Conservation (phyloP, 2,329 filamentous ascomycete genomes). For the Penicillium sp. region DNA sequence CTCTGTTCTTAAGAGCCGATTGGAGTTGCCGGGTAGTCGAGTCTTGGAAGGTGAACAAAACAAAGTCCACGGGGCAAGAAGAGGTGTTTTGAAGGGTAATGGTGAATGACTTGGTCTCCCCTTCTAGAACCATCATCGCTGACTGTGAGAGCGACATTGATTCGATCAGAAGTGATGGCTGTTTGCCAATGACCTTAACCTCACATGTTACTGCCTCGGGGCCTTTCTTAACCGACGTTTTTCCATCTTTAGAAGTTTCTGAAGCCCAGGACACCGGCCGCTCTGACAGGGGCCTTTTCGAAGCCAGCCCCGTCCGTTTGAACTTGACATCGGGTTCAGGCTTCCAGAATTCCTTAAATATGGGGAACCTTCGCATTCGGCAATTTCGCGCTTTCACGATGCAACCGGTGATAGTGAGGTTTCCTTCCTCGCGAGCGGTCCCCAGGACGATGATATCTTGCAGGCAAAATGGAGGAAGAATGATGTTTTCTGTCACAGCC, state of each 20-base stretch:
- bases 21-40: conserved; percentile 79
- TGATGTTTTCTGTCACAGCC: conserved; percentile 62
- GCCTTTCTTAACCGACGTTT: conserved; percentile 33
- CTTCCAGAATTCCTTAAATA: conserved; percentile 76
- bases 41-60: conserved; percentile 87
- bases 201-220: conserved; percentile 43
- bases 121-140: conserved; percentile 89
- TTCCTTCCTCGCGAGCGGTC: conserved; percentile 65
- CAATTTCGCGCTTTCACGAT: conserved; percentile 79
- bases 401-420: conserved; percentile 74
- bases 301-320: conserved; percentile 69
- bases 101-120: conserved; percentile 75
- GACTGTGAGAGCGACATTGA: conserved; percentile 78
- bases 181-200: conserved; percentile 74
- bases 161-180: conserved; percentile 75
- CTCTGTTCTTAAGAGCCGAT: conserved; percentile 71
- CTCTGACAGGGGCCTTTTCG: conserved; percentile 55
- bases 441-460: conserved; percentile 75
- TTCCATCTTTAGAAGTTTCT: conserved; percentile 38
- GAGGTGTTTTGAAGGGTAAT: conserved; percentile 81
- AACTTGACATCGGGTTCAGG: conserved; percentile 69
- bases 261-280: conserved; percentile 47
- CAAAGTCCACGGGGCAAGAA: conserved; percentile 73
- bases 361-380: conserved; percentile 77
- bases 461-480: conserved; percentile 79